Percentiles rank a stretch among this genome's conserved stretches.
phyloP scores from a whole-genome alignment of 1,284 basidiomycete species.

The Apiotrichum porosum region DNA sequence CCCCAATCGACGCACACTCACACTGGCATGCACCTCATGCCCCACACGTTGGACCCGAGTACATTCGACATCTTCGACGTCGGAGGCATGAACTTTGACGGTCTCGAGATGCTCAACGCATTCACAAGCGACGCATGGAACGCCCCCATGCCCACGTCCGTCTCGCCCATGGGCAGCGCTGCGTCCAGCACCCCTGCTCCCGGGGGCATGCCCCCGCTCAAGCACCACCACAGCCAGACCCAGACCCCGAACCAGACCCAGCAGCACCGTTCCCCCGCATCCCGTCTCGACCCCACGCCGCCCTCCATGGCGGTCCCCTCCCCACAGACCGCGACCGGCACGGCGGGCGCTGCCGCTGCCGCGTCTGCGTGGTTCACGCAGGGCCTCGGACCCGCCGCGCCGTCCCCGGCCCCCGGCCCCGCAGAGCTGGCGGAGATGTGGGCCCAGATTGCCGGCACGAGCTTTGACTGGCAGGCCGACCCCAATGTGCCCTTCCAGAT shows the following conservation, averaged over 20 bases:
- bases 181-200: background rate
- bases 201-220: background rate
- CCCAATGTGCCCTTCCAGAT: constrained; percentile 46
- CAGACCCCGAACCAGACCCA: background rate
- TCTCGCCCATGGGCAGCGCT: background rate
- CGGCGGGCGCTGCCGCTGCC: background rate
- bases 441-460: constrained; percentile 39
- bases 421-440: constrained; percentile 34
- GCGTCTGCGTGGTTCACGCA: constrained; percentile 10
- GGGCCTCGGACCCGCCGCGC: constrained; percentile 5
- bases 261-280: background rate
- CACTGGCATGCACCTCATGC: background rate
- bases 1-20: no score
- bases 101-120: constrained; percentile 42
- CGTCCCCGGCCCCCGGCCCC: constrained; percentile 2
- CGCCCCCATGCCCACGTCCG: constrained; percentile 2
- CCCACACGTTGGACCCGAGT: background rate
- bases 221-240: background rate
- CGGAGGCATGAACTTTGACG: constrained; percentile 44
- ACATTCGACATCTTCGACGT: constrained; percentile 32
- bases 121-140: constrained; percentile 30
- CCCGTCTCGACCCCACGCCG: background rate
- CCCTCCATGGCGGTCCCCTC: constrained; percentile 1
- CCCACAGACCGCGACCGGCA: background rate
- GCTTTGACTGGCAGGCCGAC: constrained; percentile 45